These are phyloP conservation scores for Coemansia asiatica DNA, from an alignment of 192 early-diverging fungal genomes.

Conservation along the genomic window DNA sequence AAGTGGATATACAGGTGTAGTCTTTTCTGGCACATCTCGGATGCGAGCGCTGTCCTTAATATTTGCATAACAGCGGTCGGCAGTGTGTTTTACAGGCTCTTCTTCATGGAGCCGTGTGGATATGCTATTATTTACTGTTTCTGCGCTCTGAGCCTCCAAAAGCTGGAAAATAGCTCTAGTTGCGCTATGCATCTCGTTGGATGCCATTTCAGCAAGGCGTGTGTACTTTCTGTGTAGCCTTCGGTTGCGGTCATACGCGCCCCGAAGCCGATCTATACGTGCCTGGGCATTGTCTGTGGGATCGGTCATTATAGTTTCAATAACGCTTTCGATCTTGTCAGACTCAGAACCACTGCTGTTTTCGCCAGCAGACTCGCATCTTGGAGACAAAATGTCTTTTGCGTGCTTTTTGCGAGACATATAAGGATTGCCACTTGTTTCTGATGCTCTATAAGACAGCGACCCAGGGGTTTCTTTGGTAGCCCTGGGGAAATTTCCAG, in stretches of 20 bases:
- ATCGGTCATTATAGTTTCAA: not conserved
- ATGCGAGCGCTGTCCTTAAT: no score
- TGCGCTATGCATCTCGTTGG: conserved; percentile 32
- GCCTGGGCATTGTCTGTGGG: not conserved
- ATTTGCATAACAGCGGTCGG: no score
- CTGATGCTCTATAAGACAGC: not conserved
- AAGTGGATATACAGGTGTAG: no score
- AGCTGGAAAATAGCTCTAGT: conserved; percentile 9
- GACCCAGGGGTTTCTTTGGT: not conserved
- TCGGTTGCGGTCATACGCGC: conserved; percentile 21
- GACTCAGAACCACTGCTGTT: conserved; percentile 2
- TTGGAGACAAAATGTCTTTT: not conserved
- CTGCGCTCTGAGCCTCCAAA: not conserved
- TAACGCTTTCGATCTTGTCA: conserved; percentile 1
- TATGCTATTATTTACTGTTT: no score
- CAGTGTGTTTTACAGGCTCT: not conserved
- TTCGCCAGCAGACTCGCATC: not conserved
- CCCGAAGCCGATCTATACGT: conserved; percentile 4
- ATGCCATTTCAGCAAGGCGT: conserved; percentile 21
- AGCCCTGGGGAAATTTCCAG: not conserved
- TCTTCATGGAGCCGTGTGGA: no score
- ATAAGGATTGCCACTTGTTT: not conserved
- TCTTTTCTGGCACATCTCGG: no score
- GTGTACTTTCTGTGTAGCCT: conserved; percentile 24
- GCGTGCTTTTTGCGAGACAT: not conserved